Conservation (phyloP, 495 filamentous ascomycete genomes). For the Penicillium goetzii region DNA sequence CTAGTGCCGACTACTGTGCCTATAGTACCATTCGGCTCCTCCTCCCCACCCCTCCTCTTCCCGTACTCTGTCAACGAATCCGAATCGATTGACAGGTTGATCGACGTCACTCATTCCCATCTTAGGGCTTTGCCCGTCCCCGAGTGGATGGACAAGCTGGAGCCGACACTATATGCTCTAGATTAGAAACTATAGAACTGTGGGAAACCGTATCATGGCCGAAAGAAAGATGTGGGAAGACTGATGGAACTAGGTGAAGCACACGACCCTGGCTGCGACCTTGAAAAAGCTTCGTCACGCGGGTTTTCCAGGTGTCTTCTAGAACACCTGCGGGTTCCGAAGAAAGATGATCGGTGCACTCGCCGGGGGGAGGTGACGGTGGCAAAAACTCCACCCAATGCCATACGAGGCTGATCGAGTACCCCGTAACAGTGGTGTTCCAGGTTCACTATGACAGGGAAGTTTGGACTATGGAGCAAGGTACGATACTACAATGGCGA, state of each 20-base stretch:
- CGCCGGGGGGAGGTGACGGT: conserved; percentile 18
- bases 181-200: neutral
- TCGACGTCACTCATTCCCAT: conserved; percentile 29
- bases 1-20: neutral
- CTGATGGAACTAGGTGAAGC: conserved; percentile 3
- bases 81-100: conserved; percentile 11
- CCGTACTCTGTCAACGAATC: neutral
- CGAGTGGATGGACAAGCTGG: neutral
- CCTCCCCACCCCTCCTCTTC: neutral
- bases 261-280: conserved; percentile 16
- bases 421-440: too few relatives aligned
- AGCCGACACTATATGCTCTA: conserved; percentile 4
- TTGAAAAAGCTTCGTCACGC: conserved; percentile 23
- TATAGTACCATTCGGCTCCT: neutral
- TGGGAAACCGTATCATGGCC: neutral
- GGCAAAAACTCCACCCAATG: conserved; percentile 16
- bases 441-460: neutral
- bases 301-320: conserved; percentile 35
- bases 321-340: conserved; percentile 23
- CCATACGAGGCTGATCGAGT: too few relatives aligned
- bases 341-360: conserved; percentile 21
- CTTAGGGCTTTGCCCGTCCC: neutral
- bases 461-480: neutral
- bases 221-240: neutral
- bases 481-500: neutral